Percentiles rank a stretch among this genome's conserved stretches.
phyloP scores from a whole-genome alignment of 2,329 filamentous ascomycete species.

The Colletotrichum sp. region DNA sequence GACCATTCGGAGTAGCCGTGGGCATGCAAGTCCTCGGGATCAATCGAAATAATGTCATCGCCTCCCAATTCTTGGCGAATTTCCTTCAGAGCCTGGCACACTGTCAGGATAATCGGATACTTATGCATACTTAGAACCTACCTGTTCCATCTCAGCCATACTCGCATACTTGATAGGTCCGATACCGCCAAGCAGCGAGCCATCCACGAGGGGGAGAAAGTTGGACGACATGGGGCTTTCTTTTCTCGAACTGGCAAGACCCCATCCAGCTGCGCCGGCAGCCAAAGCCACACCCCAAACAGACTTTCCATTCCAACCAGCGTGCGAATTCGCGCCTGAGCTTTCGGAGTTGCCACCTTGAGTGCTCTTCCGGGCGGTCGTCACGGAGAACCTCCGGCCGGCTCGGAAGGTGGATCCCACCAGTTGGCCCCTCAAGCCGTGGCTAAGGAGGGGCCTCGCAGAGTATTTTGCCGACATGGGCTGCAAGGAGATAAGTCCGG shows the following conservation, averaged over 20 bases:
- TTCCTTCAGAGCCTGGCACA: constrained; percentile 55
- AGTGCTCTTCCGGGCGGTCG: constrained; percentile 20
- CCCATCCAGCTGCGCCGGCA: constrained; percentile 46
- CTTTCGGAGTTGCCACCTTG: neutral
- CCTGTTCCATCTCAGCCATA: constrained; percentile 36
- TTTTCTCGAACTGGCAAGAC: constrained; percentile 34
- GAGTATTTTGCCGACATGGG: constrained; percentile 32
- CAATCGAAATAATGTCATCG: constrained; percentile 65
- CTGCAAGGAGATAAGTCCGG: neutral
- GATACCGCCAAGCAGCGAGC: constrained; percentile 27
- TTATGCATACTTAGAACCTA: constrained; percentile 1
- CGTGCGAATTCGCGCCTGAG: constrained; percentile 1
- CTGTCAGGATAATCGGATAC: neutral
- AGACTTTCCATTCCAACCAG: constrained; percentile 33
- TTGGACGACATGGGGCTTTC: neutral
- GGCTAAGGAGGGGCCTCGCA: constrained; percentile 29
- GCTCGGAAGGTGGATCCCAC: constrained; percentile 5
- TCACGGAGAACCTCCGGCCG: constrained; percentile 24
- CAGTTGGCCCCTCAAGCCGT: constrained; percentile 12
- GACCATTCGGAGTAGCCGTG: constrained; percentile 75
- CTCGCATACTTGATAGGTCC: constrained; percentile 41
- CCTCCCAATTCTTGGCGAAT: constrained; percentile 52
- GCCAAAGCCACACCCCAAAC: constrained; percentile 42
- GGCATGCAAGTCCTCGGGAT: constrained; percentile 63
- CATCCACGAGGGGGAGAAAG: constrained; percentile 22